Evolutionary conservation across 2,329 filamentous ascomycete genomes (phyloP).

Genomic region (Neonectria hederae): DNA sequence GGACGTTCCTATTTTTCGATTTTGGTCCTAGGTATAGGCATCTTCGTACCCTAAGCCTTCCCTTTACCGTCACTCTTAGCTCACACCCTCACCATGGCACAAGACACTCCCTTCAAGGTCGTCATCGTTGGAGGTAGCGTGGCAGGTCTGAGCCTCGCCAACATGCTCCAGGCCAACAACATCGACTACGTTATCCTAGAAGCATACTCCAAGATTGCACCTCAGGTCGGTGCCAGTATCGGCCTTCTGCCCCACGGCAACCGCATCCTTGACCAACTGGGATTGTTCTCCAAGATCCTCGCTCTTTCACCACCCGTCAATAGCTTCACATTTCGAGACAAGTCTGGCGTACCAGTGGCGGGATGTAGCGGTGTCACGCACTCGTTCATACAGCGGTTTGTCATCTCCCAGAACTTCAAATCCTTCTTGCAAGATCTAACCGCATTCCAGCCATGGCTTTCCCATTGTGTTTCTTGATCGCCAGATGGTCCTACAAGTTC

Average conservation of each 20-base stretch:
- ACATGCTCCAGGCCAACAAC: slow-evolving; percentile 22
- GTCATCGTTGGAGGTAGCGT: slow-evolving; percentile 27
- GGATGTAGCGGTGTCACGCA: not conserved
- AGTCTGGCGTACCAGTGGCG: slow-evolving; percentile 7
- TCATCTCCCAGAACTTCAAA: not conserved
- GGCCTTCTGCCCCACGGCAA: slow-evolving; percentile 54
- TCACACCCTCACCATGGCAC: too few relatives aligned
- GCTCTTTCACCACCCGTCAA: too few relatives aligned
- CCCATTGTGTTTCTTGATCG: slow-evolving; percentile 48
- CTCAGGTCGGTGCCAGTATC: slow-evolving; percentile 58
- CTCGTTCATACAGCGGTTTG: slow-evolving; percentile 1
- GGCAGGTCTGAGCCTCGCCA: slow-evolving; percentile 20
- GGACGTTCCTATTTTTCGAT: too few relatives aligned
- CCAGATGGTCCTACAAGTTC: slow-evolving; percentile 44
- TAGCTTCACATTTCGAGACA: slow-evolving; percentile 4
- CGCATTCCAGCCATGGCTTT: slow-evolving; percentile 40
- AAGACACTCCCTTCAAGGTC: too few relatives aligned
- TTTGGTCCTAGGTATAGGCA: too few relatives aligned
- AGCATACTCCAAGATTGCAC: slow-evolving; percentile 51
- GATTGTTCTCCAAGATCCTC: too few relatives aligned
- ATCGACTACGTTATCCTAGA: slow-evolving; percentile 63
- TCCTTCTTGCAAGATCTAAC: not conserved
- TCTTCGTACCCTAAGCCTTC: too few relatives aligned
- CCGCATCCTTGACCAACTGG: slow-evolving; percentile 58
- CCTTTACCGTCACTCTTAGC: too few relatives aligned